These are phyloP conservation scores for grape (Vitis vinifera) DNA, from an alignment of 164 flowering plant genomes.

Conservation along the genomic window DNA sequence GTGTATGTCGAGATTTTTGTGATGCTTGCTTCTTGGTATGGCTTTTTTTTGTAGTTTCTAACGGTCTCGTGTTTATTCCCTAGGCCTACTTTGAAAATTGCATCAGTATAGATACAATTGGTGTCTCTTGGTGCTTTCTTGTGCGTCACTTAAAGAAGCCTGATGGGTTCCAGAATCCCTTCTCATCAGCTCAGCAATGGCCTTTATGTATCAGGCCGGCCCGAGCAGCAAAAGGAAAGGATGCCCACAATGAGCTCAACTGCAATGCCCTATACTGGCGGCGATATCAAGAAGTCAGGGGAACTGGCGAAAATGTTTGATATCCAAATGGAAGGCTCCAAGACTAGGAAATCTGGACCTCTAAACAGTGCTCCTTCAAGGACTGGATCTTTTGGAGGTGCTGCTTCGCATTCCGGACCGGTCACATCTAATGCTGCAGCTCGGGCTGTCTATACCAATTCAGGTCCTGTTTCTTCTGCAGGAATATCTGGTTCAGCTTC, in stretches of 20 bases:
- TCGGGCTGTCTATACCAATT: constrained; percentile 31
- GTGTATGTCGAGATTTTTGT: too few relatives aligned
- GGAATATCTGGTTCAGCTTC: constrained; percentile 58
- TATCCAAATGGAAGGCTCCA: constrained; percentile 76
- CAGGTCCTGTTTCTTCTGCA: constrained; percentile 46
- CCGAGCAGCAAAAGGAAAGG: constrained; percentile 92
- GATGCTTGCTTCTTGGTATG: too few relatives aligned
- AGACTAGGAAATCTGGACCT: constrained; percentile 91
- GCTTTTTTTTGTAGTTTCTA: too few relatives aligned
- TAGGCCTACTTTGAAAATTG: too few relatives aligned
- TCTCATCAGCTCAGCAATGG: constrained; percentile 94
- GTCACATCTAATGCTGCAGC: constrained; percentile 53
- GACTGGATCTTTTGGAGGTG: constrained; percentile 89
- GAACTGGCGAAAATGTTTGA: constrained; percentile 99
- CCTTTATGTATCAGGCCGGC: constrained; percentile 89
- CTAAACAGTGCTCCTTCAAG: constrained; percentile 72
- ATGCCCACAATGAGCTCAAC: constrained; percentile 83
- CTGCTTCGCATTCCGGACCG: constrained; percentile 84
- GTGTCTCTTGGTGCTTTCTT: too few relatives aligned
- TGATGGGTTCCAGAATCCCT: constrained; percentile 94
- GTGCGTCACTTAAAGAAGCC: constrained; percentile 2
- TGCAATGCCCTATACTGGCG: constrained; percentile 97
- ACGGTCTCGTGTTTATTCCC: too few relatives aligned
- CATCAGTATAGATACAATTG: too few relatives aligned
- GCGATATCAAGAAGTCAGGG: constrained; percentile 96